A percentile compares a stretch with the other conserved stretches of the same genome.
phyloP scores from a whole-genome alignment of 2,329 filamentous ascomycete genomes.

The Capronia epimyces region DNA sequence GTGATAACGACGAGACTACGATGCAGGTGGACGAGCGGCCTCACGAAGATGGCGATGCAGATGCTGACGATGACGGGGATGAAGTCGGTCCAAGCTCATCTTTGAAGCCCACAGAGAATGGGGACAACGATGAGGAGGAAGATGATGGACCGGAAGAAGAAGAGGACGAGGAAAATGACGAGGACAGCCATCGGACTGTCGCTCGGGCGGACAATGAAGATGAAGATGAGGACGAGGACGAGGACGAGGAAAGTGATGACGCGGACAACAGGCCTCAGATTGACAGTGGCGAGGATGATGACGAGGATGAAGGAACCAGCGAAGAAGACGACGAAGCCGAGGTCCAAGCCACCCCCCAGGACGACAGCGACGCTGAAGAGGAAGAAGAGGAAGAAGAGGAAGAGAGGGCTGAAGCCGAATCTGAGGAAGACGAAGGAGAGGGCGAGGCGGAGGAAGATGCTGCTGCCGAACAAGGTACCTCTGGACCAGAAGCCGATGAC shows the following conservation, averaged over 20 bases:
- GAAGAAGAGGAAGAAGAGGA: constrained; percentile 10
- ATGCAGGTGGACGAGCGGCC: constrained; percentile 15
- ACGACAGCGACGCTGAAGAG: constrained; percentile 15
- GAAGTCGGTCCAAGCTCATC: not conserved
- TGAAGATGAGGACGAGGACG: constrained; percentile 8
- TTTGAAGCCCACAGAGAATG: constrained; percentile 2
- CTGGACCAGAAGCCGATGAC: not conserved
- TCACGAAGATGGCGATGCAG: constrained; percentile 16
- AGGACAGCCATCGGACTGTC: not conserved
- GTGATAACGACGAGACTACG: constrained; percentile 17
- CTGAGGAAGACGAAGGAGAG: constrained; percentile 3
- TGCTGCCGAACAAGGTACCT: not conserved
- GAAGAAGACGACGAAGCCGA: constrained; percentile 4
- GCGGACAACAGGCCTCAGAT: constrained; percentile 16
- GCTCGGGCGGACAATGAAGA: not conserved
- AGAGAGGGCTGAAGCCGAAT: constrained; percentile 3
- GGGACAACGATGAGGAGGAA: constrained; percentile 15
- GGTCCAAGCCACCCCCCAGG: constrained; percentile 4
- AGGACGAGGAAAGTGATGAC: constrained; percentile 17
- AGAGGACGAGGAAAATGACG: constrained; percentile 17
- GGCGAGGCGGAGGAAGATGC: not conserved
- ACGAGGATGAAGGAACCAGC: constrained; percentile 13
- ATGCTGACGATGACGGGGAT: constrained; percentile 13
- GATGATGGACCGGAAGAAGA: constrained; percentile 18
- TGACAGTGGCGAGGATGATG: constrained; percentile 10